Percentiles rank a stretch among this genome's conserved stretches.
Conservation (phyloP, 495 filamentous ascomycete genomes). For the Apiosordaria backusii region DNA sequence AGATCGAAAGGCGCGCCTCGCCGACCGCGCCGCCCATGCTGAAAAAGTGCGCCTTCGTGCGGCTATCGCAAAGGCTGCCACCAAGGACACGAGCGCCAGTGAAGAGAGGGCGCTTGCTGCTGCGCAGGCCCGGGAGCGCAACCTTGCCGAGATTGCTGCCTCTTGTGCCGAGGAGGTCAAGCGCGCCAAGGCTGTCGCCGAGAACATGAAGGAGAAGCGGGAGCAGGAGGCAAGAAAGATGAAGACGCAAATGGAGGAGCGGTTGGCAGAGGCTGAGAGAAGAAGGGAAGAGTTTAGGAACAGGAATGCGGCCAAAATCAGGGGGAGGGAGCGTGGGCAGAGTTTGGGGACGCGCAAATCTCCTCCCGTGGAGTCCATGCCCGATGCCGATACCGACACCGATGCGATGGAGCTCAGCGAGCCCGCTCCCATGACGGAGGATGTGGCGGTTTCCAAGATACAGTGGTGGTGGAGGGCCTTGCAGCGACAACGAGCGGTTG, state of each 20-base stretch:
- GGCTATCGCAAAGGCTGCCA: constrained; percentile 76
- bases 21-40: constrained; percentile 89
- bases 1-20: constrained; percentile 85
- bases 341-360: constrained; percentile 56
- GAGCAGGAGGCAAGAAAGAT: constrained; percentile 78
- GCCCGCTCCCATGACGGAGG: constrained; percentile 53
- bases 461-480: constrained; percentile 73
- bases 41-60: constrained; percentile 94
- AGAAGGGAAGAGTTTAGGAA: constrained; percentile 57
- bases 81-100: constrained; percentile 55
- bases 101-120: constrained; percentile 89
- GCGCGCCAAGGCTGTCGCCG: constrained; percentile 86
- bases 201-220: constrained; percentile 85
- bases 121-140: constrained; percentile 82
- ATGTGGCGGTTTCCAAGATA: constrained; percentile 67
- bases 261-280: constrained; percentile 81
- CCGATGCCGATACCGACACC: constrained; percentile 29
- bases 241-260: constrained; percentile 77
- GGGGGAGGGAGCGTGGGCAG: constrained; percentile 59
- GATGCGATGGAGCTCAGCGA: constrained; percentile 48
- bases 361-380: constrained; percentile 42
- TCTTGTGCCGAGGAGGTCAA: constrained; percentile 93
- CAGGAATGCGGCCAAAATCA: constrained; percentile 51
- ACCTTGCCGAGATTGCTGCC: constrained; percentile 88
- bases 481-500: constrained; percentile 56